Conservation (phyloP, 2,329 filamentous ascomycete genomes). For the Mycogone perniciosa region DNA sequence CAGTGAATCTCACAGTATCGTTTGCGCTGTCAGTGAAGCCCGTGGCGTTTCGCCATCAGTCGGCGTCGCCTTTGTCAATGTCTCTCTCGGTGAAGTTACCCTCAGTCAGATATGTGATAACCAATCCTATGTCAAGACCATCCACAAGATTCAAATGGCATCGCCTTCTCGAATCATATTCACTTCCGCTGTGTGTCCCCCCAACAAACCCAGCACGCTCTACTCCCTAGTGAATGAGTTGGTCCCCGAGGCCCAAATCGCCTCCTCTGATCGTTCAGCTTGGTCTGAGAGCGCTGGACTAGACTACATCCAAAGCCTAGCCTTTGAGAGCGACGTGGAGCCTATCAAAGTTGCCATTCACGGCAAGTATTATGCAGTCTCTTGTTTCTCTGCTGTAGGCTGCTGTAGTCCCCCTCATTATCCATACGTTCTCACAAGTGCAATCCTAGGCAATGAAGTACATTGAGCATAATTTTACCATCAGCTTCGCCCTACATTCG, state of each 20-base stretch:
- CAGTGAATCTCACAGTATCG: conserved; percentile 58
- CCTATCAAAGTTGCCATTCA: conserved; percentile 71
- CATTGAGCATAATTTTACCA: conserved; percentile 61
- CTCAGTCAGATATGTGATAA: conserved; percentile 90
- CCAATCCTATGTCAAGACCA: conserved; percentile 81
- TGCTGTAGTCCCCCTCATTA: background rate
- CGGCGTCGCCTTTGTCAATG: conserved; percentile 80
- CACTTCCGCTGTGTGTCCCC: conserved; percentile 59
- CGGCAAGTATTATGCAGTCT: conserved; percentile 81
- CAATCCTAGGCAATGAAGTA: conserved; percentile 66
- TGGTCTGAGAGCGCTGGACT: conserved; percentile 77
- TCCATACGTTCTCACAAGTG: background rate
- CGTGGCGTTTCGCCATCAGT: conserved; percentile 81
- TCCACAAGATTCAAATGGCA: conserved; percentile 79
- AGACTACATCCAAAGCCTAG: conserved; percentile 72
- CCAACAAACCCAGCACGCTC: conserved; percentile 65
- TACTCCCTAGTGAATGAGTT: conserved; percentile 64
- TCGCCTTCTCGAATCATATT: conserved; percentile 76
- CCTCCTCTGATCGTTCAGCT: conserved; percentile 64
- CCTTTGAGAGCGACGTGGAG: conserved; percentile 72
- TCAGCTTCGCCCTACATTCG: conserved; percentile 70
- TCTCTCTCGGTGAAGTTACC: conserved; percentile 75
- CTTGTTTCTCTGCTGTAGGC: conserved; percentile 77
- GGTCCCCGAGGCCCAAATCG: conserved; percentile 25
- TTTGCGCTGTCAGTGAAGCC: conserved; percentile 86